Base-by-base conservation (phyloP, 208 protist species). In the Crithidia sp. region DNA sequence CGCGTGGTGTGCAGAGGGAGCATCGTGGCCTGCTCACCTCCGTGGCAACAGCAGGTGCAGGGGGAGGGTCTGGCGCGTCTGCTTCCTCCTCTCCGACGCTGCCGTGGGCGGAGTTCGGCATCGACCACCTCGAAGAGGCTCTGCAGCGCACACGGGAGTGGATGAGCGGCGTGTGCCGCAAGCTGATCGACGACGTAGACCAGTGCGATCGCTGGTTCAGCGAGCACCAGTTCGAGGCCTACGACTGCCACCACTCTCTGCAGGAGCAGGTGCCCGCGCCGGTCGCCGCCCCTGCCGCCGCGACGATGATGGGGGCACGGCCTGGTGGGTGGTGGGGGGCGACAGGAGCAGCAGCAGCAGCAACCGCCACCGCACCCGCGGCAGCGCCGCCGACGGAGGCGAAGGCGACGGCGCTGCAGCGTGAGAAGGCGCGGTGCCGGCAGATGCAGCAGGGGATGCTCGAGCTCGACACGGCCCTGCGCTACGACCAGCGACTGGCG, bases 201-300 rank as follows among this genome's bases (percentile, higher is more conserved):
- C 71, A 81, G 68, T 90, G 85, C 74, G 80, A 94, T 54, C 67
- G 72, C 36, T 94, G 87, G 86, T 85, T 94, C 43, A 68, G 55
- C 13, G 79, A 74, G 16, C 83, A 86, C 43, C 71, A 87, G 43
- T 74, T 91, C 41, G 70, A 67, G 10, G 77, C 67, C 55, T 94
- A 89, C 74, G 87, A 91, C 68, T 89, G 86, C 63, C 66, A 72
- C 13, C 81, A 93, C 73, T 87, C 86, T 2, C 71, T 95, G 39
- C 71, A 85, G 41, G 86, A 95, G 68, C 59, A 71, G 19, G 55
- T 91, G 41, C 73, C 76, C 7, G 68, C 67, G n/a, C 61, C 55
- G 2, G 43, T 37, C 16, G 36, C 54, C 43, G 61, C 69, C 60
- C 63, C 47, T 44, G 28, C 28, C 50, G 28, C 36, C 41, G 4